Base-by-base conservation (phyloP, 805 yeast genomes). In the Naumovozyma dairenensis region DNA sequence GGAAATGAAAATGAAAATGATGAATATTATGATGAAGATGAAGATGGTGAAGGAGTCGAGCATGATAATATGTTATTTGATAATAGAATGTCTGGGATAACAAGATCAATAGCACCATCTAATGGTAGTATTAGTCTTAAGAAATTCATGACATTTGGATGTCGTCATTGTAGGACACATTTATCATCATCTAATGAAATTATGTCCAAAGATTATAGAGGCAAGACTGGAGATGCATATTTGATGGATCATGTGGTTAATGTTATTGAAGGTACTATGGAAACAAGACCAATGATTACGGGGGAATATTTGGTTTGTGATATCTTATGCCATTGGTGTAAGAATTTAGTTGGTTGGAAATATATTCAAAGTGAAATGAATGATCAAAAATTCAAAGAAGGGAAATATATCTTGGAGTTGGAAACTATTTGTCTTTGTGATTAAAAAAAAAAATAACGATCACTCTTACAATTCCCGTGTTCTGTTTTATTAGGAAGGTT, bases 261-360 rank as follows among this genome's bases (percentile, higher is more conserved):
- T 44, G 58, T 63, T 21, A 49, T 53, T 5, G 57, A 55, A 21
- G 64, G 66, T 1, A 43, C 46, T 5, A 42, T 52, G 3, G 70
- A 62, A 36, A 56, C 53, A 13, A 58, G 72, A 24, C 46, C 60
- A 25, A 77, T 78, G 84, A 62, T 69, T 21, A 77, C 83, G 0
- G 85, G 85, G 1, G 51, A 51, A 17, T 78, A 75, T 44, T 46
- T 62, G 0, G 80, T 78, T 2, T 67, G 74, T 38, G 78, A 74
- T 46, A 65, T 76, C 17, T 44, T 47, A 21, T 78, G 85, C 46
- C 69, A 66, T 29, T 71, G 68, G 45, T 78, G 85, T 48, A 57
- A 59, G 32, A 50, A 55, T 7, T 53, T 67, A 33, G 58, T 78
- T n/a, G 85, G 85, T 2, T 78, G 85, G 85, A 69, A 67, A 41